Base-by-base conservation (phyloP, 352 stramenopile species). In the Pythium phragmiticola region DNA sequence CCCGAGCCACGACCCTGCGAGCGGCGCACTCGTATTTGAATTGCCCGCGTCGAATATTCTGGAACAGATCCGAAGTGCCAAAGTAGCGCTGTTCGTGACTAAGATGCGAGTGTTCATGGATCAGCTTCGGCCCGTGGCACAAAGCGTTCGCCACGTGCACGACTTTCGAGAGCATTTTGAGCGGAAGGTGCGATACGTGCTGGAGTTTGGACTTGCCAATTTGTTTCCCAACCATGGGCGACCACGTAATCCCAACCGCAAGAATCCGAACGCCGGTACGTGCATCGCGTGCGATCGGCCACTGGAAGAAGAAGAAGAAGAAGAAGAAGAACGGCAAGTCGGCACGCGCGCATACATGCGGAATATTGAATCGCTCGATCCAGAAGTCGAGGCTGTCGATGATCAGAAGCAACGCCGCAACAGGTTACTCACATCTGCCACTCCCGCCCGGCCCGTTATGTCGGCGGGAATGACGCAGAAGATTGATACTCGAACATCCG, bases 261-360 rank as follows among this genome's bases (percentile, higher is more conserved):
- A 65, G 4, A 65, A 68, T 0, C 56, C 33, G 12, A 48, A 76
- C n/a, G 60, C 77, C 7, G 77, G 78, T 0, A 88, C 80, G 4
- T 89, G 80, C 47, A 87, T 89, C 19, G 80, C 80, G 0, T 89
- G 80, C 19, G 77, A 89, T 34, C 78, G 80, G 0, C 80, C 80
- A 16, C 73, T 89, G 8, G 77, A 88, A 26, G 65, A 72, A 19
- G 60, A 76, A 48, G 63, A 72, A 19, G 60, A 76, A 48, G 63
- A 68, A 36, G 52, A 65, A n/a, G 47, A 55, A 43, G 17, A 45
- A n/a, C 11, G 33, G 34, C 26, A 30, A 30, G 26, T 30, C 26
- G 26, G 26, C 26, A 30, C 26, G 14, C 54, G 54, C 26, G 23
- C 17, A 12, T 64, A 50, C 39, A 26, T 39, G 30, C 59, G 59